These are phyloP conservation scores for Orbilia quercus DNA, from an alignment of 2,329 filamentous ascomycete genomes.

Conservation along the genomic window DNA sequence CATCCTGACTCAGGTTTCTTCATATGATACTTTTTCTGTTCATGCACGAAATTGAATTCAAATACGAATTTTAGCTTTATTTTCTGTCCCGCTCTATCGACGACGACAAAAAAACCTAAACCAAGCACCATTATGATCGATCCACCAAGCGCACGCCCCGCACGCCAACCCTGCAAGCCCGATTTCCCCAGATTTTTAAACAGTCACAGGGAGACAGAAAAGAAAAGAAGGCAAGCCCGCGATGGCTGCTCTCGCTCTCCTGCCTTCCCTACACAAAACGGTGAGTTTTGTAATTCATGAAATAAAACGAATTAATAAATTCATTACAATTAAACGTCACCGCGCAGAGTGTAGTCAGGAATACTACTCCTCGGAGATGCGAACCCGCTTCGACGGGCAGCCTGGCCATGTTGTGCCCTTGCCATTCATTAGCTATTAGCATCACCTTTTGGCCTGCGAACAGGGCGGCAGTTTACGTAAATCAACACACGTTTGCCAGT, in stretches of 20 bases:
- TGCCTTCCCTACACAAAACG: background rate
- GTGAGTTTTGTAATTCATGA: too few species aligned
- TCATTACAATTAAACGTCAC: background rate
- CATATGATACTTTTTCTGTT: conserved; percentile 10
- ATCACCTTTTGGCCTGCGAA: conserved; percentile 2
- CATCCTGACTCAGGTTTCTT: conserved; percentile 1
- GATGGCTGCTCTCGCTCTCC: conserved; percentile 1
- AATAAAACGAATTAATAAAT: too few species aligned
- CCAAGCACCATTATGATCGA: conserved; percentile 12
- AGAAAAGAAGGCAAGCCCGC: background rate
- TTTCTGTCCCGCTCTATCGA: background rate
- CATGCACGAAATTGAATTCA: background rate
- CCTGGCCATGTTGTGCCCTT: conserved; percentile 26
- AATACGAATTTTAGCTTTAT: conserved; percentile 1
- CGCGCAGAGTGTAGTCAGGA: background rate
- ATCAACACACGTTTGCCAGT: conserved; percentile 10
- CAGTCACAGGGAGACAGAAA: background rate
- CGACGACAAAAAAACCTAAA: conserved; percentile 3
- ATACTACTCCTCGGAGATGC: conserved; percentile 38
- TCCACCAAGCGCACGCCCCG: conserved; percentile 30
- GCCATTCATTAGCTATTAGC: conserved; percentile 35
- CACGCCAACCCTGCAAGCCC: conserved; percentile 51
- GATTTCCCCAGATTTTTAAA: conserved; percentile 49
- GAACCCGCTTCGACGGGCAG: background rate
- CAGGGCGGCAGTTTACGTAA: conserved; percentile 50